Percentiles rank a stretch among this genome's conserved stretches.
Evolutionary conservation across 1,284 basidiomycete genomes (phyloP).

Genomic region (Leccinum pallidistipes): DNA sequence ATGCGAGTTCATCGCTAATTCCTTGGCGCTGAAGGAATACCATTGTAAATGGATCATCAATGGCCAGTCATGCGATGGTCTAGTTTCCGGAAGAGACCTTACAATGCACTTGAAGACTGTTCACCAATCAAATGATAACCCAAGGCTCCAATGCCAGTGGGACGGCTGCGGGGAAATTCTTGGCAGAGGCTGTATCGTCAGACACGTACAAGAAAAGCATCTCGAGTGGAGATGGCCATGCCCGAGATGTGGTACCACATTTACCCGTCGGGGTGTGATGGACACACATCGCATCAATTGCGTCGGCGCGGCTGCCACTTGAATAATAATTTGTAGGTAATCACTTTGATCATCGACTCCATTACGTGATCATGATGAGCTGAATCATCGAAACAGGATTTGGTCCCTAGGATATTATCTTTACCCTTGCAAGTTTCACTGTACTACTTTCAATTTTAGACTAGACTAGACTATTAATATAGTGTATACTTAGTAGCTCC

Average conservation of each 20-base stretch:
- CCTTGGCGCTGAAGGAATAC: background rate
- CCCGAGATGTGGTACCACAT: conserved; percentile 13
- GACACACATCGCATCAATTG: conserved; percentile 15
- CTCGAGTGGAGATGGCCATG: conserved; percentile 26
- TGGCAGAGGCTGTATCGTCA: conserved; percentile 13
- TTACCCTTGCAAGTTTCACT: background rate
- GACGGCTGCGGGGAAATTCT: conserved; percentile 15
- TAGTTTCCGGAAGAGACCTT: conserved; percentile 16
- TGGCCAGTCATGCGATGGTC: conserved; percentile 14
- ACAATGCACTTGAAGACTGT: conserved; percentile 19
- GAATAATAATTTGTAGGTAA: conserved; percentile 8
- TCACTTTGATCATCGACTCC: background rate
- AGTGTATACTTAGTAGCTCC: background rate
- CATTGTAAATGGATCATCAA: conserved; percentile 11
- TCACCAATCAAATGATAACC: conserved; percentile 6
- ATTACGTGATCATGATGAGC: background rate
- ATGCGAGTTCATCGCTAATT: conserved; percentile 14
- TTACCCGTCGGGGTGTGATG: conserved; percentile 25
- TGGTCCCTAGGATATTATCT: background rate
- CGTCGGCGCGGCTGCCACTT: background rate
- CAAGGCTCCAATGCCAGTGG: conserved; percentile 19
- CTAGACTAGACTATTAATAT: background rate
- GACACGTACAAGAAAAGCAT: conserved; percentile 28
- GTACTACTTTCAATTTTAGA: conserved; percentile 2
- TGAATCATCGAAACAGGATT: conserved; percentile 6